Evolutionary conservation across 2,329 filamentous ascomycete species (phyloP), one percentile per base, ranked within the genome.

Genomic region (Sporothrix humicola): DNA sequence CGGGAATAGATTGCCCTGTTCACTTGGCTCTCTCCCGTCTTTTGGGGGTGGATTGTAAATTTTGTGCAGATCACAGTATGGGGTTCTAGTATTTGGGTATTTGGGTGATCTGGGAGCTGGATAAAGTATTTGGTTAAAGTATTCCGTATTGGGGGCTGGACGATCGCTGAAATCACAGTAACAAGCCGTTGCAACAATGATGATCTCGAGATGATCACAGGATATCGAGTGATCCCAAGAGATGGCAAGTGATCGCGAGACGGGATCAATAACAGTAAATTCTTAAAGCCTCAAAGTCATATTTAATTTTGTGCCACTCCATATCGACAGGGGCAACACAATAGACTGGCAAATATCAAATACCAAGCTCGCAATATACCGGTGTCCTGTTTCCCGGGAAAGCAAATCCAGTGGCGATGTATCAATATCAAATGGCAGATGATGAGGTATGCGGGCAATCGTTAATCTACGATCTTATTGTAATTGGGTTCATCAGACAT

Each of bases 21-120:
- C 61, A 46, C 61, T 66, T 17, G 6, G 1, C 52, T 23, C 31
- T 17, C 9, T 26, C 13, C 12, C 63, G n/a, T 2, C 20, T 50
- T n/a, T 68, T 37, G 31, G 31, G 31, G 31, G 31, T 37, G 31
- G 31, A 37, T 37, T 37, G 31, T 17, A 68, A 46, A 68, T 68
- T 52, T 52, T 68, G 65, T 68, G 65, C 65, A 23, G 26, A 50
- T 68, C 65, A n/a, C 2, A 37, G 31, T 37, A 37, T 37, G 31
- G 31, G 31, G 31, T 37, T 37, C 2, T 37, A 3, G 31, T 37
- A 37, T 37, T 37, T 37, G 31, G 31, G 31, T 37, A 37, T 37
- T 37, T 37, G 31, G 31, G 31, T 37, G 31, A 37, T 37, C 31
- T 37, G 31, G 31, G 31, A 7, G 7, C 31, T 37, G 31, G 31